Percentiles rank a stretch among this genome's conserved stretches.
Conservation (phyloP, 2,329 filamentous ascomycete genomes). For the Sporothrix brunneoviolacea region DNA sequence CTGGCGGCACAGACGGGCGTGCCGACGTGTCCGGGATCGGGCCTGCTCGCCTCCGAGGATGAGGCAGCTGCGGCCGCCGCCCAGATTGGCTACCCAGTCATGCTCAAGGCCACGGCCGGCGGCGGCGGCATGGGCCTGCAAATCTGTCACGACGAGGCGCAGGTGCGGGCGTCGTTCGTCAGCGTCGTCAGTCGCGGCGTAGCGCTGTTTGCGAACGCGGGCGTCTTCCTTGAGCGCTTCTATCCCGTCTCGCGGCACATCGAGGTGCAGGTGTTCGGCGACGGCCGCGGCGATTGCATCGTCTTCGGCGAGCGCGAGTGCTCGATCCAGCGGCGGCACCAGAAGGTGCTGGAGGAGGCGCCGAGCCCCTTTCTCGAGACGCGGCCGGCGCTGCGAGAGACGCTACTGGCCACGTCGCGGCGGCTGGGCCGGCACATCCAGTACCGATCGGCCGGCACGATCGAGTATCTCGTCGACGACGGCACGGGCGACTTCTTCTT, state of each 20-base stretch:
- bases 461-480: constrained; percentile 15
- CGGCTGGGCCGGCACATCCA: background rate
- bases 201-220: constrained; percentile 49
- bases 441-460: constrained; percentile 14
- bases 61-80: background rate
- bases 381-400: background rate
- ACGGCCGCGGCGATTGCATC: constrained; percentile 47
- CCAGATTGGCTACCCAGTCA: constrained; percentile 56
- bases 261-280: constrained; percentile 57
- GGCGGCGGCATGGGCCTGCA: constrained; percentile 81
- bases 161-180: constrained; percentile 37
- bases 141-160: constrained; percentile 53
- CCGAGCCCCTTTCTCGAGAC: constrained; percentile 45
- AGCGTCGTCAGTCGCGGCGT: constrained; percentile 45
- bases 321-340: constrained; percentile 54
- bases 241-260: constrained; percentile 53
- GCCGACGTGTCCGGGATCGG: constrained; percentile 33
- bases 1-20: constrained; percentile 38
- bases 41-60: background rate
- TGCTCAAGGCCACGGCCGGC: constrained; percentile 72
- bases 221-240: constrained; percentile 52
- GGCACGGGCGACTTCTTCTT: constrained; percentile 13
- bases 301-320: constrained; percentile 56
- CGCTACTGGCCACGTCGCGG: constrained; percentile 21
- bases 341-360: constrained; percentile 61